A percentile compares a stretch with the other conserved stretches of the same genome.
These are phyloP conservation scores for Acorus gramineus DNA, from an alignment of 106 monocot genomes.

Conservation along the genomic window DNA sequence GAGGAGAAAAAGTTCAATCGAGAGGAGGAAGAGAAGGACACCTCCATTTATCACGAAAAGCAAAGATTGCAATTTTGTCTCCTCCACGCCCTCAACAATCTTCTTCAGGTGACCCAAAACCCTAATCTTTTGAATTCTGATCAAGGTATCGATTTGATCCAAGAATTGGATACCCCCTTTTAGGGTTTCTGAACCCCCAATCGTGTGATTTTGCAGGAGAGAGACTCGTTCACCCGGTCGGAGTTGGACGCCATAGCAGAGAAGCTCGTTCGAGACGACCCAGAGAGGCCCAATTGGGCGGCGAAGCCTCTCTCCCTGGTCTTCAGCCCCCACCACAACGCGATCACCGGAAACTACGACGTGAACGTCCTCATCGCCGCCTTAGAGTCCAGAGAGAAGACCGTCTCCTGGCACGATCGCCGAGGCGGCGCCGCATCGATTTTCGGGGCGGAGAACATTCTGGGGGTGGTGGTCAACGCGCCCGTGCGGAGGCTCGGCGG, in stretches of 20 bases:
- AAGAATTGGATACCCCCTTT: no score
- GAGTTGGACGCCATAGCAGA: slow-evolving; percentile 68
- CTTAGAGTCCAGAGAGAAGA: slow-evolving; percentile 42
- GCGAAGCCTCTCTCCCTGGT: slow-evolving; percentile 38
- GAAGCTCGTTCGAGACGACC: slow-evolving; percentile 47
- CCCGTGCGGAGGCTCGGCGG: slow-evolving; percentile 47
- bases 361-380: slow-evolving; percentile 89
- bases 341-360: slow-evolving; percentile 84
- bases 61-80: slow-evolving; percentile 84
- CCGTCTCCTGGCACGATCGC: slow-evolving; percentile 80
- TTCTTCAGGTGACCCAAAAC: slow-evolving; percentile 47
- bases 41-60: slow-evolving; percentile 60
- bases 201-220: slow-evolving; percentile 31
- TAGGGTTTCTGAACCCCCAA: no score
- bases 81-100: slow-evolving; percentile 85
- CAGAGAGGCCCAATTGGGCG: slow-evolving; percentile 40
- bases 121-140: no score
- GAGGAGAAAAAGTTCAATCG: not conserved
- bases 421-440: slow-evolving; percentile 56
- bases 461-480: slow-evolving; percentile 80
- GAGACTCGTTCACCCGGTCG: slow-evolving; percentile 57
- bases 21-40: not conserved
- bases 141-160: no score
- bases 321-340: slow-evolving; percentile 79
- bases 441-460: slow-evolving; percentile 21